phyloP scores from a whole-genome alignment of 345 rosid genomes.

The Adansonia digitata region DNA sequence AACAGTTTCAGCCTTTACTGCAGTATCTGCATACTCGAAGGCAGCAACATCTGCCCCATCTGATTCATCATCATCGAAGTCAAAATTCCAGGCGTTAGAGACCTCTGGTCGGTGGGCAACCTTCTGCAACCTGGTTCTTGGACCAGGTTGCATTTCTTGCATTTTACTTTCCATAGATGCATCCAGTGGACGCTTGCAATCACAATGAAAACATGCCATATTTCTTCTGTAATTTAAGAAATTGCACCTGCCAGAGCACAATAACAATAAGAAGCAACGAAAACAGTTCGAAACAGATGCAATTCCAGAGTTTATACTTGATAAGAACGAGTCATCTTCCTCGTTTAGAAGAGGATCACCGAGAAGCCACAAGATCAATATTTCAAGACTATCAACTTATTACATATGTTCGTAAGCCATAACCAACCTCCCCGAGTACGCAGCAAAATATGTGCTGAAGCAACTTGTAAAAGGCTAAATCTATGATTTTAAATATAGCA shows the following conservation, averaged over 20 bases:
- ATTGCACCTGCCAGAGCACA: slow-evolving; percentile 70
- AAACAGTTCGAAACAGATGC: neutral
- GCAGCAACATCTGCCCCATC: slow-evolving; percentile 96
- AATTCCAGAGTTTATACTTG: neutral
- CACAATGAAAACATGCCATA: slow-evolving; percentile 91
- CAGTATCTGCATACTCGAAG: slow-evolving; percentile 77
- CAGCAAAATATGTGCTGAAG: neutral
- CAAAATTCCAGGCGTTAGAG: slow-evolving; percentile 91
- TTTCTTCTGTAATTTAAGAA: slow-evolving; percentile 94
- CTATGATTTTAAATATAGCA: neutral
- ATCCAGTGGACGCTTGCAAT: slow-evolving; percentile 91
- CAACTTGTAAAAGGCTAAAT: neutral
- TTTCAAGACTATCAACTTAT: neutral
- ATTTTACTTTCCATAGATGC: slow-evolving; percentile 50
- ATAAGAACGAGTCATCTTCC: neutral
- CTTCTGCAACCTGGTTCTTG: slow-evolving; percentile 38
- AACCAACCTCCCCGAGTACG: neutral
- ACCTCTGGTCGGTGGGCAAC: slow-evolving; percentile 48
- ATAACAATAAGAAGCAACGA: slow-evolving; percentile 11
- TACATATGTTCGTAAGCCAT: no score
- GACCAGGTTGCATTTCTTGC: slow-evolving; percentile 46
- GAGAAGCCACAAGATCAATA: neutral
- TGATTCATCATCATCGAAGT: slow-evolving; percentile 95
- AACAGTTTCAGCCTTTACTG: slow-evolving; percentile 27
- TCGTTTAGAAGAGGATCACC: neutral